These are phyloP conservation scores for Salix udensis DNA, from an alignment of 345 rosid species.

Conservation along the genomic window DNA sequence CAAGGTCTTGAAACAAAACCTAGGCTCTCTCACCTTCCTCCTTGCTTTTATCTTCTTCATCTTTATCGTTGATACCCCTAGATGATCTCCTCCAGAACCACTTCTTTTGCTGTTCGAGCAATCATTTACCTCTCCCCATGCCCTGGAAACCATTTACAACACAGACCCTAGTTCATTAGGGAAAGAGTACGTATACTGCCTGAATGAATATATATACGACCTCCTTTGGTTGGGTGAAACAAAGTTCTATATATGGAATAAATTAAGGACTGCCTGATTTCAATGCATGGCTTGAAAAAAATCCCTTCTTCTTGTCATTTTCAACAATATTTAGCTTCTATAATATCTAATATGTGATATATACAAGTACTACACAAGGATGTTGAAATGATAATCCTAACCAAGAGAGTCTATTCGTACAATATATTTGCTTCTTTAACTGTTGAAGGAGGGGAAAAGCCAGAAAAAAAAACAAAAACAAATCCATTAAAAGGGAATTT, in stretches of 20 bases:
- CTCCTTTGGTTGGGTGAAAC: neutral
- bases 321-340: neutral
- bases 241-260: neutral
- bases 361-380: neutral
- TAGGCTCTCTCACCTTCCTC: constrained; percentile 91
- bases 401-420: neutral
- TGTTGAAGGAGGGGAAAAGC: neutral
- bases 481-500: neutral
- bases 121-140: constrained; percentile 50
- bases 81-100: constrained; percentile 24
- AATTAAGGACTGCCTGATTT: neutral
- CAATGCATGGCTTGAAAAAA: neutral
- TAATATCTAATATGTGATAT: neutral
- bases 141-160: constrained; percentile 33
- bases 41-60: constrained; percentile 81
- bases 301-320: neutral
- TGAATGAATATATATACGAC: neutral
- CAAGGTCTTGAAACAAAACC: constrained; percentile 97
- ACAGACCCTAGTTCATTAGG: neutral
- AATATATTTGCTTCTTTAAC: neutral
- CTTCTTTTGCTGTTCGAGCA: constrained; percentile 40
- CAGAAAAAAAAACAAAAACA: neutral
- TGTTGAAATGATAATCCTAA: neutral
- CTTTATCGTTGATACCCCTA: constrained; percentile 59
- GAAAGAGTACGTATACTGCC: neutral